These are phyloP conservation scores for Neofusicoccum parvum DNA, from an alignment of 2,329 filamentous ascomycete genomes.

Conservation along the genomic window DNA sequence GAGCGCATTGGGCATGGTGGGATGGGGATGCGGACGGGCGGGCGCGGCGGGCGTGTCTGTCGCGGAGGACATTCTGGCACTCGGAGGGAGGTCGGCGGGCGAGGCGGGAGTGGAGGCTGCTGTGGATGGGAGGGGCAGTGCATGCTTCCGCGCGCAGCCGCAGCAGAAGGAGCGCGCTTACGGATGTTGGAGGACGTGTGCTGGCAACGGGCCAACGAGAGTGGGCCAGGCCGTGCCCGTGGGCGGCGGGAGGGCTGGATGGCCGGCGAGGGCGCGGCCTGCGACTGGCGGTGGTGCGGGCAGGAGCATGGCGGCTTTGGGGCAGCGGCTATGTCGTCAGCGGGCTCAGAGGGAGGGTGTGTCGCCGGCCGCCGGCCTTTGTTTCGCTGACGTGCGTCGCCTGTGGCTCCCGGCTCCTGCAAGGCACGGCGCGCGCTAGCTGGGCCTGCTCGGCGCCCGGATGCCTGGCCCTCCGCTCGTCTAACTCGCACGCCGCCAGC, in stretches of 20 bases:
- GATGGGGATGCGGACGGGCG: not conserved
- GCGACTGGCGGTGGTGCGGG: not conserved
- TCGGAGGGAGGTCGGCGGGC: too few species aligned
- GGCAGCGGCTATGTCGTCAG: not conserved
- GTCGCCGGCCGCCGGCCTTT: not conserved
- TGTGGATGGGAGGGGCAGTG: not conserved
- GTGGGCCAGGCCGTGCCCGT: not conserved
- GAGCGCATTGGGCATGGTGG: slow-evolving; percentile 37
- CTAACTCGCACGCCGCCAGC: slow-evolving; percentile 25
- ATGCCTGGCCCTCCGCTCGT: not conserved
- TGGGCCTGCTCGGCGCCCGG: not conserved
- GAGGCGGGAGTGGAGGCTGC: too few species aligned
- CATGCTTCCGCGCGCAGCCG: slow-evolving; percentile 7
- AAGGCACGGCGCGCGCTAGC: not conserved
- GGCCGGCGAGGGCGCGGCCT: not conserved
- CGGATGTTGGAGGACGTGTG: not conserved
- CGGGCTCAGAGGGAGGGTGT: not conserved
- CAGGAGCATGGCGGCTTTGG: not conserved
- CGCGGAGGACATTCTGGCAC: too few species aligned
- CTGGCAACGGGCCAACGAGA: not conserved
- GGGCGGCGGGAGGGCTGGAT: not conserved
- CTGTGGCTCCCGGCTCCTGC: not conserved
- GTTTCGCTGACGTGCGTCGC: too few species aligned
- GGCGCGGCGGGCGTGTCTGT: too few species aligned
- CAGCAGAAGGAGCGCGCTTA: slow-evolving; percentile 2